A percentile compares a stretch with the other conserved stretches of the same genome.
Evolutionary conservation across 2,329 filamentous ascomycete species (phyloP).

Genomic region (Dactylellina drechsleri): DNA sequence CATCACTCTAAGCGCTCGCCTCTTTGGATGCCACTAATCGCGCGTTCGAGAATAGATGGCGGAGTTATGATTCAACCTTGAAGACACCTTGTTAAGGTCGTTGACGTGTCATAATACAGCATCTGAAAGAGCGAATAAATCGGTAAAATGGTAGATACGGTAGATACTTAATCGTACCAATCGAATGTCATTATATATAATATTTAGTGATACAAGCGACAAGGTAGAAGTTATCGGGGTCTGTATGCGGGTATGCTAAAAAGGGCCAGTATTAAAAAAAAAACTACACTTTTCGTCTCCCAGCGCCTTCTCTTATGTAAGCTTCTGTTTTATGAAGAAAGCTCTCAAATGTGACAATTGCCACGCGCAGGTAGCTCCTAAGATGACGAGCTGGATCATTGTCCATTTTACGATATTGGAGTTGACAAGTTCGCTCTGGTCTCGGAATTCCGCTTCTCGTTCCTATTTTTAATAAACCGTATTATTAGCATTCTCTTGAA

Average conservation of each 20-base stretch:
- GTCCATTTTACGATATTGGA: slow-evolving; percentile 92
- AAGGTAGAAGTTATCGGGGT: no score
- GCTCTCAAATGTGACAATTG: slow-evolving; percentile 92
- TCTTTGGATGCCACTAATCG: no score
- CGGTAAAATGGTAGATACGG: background rate
- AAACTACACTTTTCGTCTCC: slow-evolving; percentile 14
- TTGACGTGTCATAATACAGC: background rate
- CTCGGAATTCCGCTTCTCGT: slow-evolving; percentile 96
- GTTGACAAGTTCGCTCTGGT: slow-evolving; percentile 95
- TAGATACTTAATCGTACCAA: background rate
- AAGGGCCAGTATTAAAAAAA: no score
- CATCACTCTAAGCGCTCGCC: background rate
- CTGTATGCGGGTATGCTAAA: no score
- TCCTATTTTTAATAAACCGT: slow-evolving; percentile 69
- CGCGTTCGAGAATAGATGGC: slow-evolving; percentile 13
- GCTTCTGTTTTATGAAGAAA: slow-evolving; percentile 99
- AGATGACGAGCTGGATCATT: slow-evolving; percentile 83
- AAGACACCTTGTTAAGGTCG: background rate
- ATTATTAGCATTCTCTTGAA: slow-evolving; percentile 31
- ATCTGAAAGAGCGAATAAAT: no score
- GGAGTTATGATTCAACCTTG: slow-evolving; percentile 35
- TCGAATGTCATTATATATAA: slow-evolving; percentile 20
- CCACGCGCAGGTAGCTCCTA: slow-evolving; percentile 92
- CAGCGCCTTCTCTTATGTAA: slow-evolving; percentile 72
- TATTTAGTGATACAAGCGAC: slow-evolving; percentile 6